phyloP scores from a whole-genome alignment of 306 rosid genomes.

The Comarum palustre region DNA sequence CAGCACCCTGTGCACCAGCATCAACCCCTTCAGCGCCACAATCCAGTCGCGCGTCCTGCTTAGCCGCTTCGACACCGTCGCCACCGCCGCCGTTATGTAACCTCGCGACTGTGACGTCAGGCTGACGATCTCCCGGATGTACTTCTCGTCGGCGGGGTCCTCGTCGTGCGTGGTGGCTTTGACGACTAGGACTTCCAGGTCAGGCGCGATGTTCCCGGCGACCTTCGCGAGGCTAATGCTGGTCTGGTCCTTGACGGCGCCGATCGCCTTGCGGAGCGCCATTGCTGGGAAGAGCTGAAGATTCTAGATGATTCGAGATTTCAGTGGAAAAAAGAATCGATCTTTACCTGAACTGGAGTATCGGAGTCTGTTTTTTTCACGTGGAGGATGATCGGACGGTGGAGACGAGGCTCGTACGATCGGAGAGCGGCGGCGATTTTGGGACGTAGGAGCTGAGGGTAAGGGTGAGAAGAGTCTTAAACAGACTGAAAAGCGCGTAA shows the following conservation, averaged over 20 bases:
- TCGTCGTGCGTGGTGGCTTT: slow-evolving; percentile 83
- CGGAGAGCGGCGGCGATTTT: slow-evolving; percentile 1
- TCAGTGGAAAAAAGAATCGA: not conserved
- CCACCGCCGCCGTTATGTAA: slow-evolving; percentile 55
- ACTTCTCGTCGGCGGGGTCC: slow-evolving; percentile 68
- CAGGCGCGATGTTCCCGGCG: slow-evolving; percentile 73
- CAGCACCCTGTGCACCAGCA: slow-evolving; percentile 71
- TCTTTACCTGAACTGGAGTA: not conserved
- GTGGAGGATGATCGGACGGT: slow-evolving; percentile 8
- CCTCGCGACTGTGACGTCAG: slow-evolving; percentile 49
- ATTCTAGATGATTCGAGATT: not conserved
- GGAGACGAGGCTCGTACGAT: slow-evolving; percentile 5
- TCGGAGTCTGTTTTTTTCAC: not conserved
- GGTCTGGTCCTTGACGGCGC: slow-evolving; percentile 84
- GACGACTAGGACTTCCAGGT: slow-evolving; percentile 73
- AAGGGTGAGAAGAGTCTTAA: not conserved
- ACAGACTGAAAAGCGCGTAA: no score
- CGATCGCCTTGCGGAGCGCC: slow-evolving; percentile 85
- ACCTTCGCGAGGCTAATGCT: slow-evolving; percentile 89
- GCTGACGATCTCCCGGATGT: slow-evolving; percentile 54
- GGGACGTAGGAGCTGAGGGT: no score
- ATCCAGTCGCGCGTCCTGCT: slow-evolving; percentile 79
- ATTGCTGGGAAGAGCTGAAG: slow-evolving; percentile 16
- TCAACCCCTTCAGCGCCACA: slow-evolving; percentile 70
- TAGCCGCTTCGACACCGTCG: slow-evolving; percentile 57